phyloP scores from a whole-genome alignment of 2,329 filamentous ascomycete genomes.

The Akanthomyces muscarius region DNA sequence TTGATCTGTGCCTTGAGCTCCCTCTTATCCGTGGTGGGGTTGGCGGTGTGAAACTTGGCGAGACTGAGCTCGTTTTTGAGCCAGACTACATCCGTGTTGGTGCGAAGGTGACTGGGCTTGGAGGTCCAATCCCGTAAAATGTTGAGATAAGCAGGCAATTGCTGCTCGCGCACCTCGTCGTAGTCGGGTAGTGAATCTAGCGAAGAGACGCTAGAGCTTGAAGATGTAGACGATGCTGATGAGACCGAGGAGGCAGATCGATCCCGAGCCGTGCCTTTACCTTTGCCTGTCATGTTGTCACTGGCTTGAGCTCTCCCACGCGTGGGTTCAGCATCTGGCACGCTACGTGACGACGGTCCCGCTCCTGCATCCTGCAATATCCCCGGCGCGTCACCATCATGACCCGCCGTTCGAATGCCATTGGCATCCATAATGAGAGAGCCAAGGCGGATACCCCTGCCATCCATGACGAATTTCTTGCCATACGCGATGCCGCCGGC shows the following conservation, averaged over 20 bases:
- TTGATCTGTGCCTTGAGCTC: slow-evolving; percentile 43
- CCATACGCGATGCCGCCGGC: slow-evolving; percentile 42
- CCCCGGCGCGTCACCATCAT: not conserved
- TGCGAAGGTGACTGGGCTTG: slow-evolving; percentile 47
- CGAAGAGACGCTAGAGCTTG: slow-evolving; percentile 34
- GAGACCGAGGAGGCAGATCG: slow-evolving; percentile 34
- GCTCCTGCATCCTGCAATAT: not conserved
- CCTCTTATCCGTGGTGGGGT: slow-evolving; percentile 24
- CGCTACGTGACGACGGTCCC: not conserved
- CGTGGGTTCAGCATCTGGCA: not conserved
- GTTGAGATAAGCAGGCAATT: slow-evolving; percentile 44
- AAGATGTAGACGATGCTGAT: slow-evolving; percentile 32
- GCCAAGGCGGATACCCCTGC: slow-evolving; percentile 44
- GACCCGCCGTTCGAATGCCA: slow-evolving; percentile 30
- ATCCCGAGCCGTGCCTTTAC: slow-evolving; percentile 27
- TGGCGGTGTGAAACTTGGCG: slow-evolving; percentile 25
- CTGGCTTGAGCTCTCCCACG: not conserved
- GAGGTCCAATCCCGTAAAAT: slow-evolving; percentile 47
- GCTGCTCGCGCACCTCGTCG: slow-evolving; percentile 45
- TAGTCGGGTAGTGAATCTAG: slow-evolving; percentile 53
- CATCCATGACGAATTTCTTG: slow-evolving; percentile 40
- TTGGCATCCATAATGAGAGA: slow-evolving; percentile 39
- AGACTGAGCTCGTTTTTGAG: slow-evolving; percentile 42
- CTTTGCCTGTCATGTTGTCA: not conserved
- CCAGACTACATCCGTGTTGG: slow-evolving; percentile 39